Percentiles rank a stretch among this genome's conserved stretches.
Evolutionary conservation across 495 filamentous ascomycete species (phyloP).

Genomic region (Penicillium robsamsonii): DNA sequence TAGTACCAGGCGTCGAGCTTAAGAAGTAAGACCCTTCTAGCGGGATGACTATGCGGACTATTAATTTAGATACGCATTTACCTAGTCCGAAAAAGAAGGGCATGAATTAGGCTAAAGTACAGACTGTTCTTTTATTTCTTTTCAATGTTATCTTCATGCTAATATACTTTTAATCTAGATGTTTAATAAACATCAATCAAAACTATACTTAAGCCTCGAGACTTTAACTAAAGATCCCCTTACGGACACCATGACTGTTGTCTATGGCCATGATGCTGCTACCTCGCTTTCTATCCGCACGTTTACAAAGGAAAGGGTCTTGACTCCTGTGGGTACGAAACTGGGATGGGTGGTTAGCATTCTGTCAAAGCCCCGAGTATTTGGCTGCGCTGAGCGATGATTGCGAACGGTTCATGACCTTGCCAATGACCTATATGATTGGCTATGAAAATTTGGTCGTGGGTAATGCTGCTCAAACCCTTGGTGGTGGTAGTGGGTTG

Average conservation of each 20-base stretch:
- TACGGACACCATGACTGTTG: slow-evolving; percentile 51
- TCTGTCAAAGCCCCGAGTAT: slow-evolving; percentile 13
- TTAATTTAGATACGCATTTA: slow-evolving; percentile 60
- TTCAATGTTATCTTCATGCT: not conserved
- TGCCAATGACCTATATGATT: slow-evolving; percentile 17
- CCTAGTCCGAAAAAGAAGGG: slow-evolving; percentile 58
- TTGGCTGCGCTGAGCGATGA: slow-evolving; percentile 12
- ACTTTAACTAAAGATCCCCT: slow-evolving; percentile 18
- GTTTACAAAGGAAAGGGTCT: slow-evolving; percentile 81
- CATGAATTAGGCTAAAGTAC: slow-evolving; percentile 64
- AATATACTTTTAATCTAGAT: slow-evolving; percentile 30
- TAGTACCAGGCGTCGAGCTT: slow-evolving; percentile 70
- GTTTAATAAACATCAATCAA: slow-evolving; percentile 58
- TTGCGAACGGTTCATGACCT: slow-evolving; percentile 10
- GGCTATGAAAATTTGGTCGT: slow-evolving; percentile 17
- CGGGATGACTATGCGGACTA: slow-evolving; percentile 89
- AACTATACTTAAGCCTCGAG: slow-evolving; percentile 27
- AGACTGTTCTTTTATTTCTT: slow-evolving; percentile 20
- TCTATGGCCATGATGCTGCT: slow-evolving; percentile 86
- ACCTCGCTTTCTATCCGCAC: slow-evolving; percentile 61
- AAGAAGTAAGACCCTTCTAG: slow-evolving; percentile 73
- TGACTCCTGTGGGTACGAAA: slow-evolving; percentile 50
- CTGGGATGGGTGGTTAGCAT: slow-evolving; percentile 16
- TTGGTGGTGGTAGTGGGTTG: slow-evolving; percentile 13
- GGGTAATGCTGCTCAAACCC: slow-evolving; percentile 6